phyloP scores from a whole-genome alignment of 495 filamentous ascomycete genomes.

The Friedmanniomyces endolithicus region DNA sequence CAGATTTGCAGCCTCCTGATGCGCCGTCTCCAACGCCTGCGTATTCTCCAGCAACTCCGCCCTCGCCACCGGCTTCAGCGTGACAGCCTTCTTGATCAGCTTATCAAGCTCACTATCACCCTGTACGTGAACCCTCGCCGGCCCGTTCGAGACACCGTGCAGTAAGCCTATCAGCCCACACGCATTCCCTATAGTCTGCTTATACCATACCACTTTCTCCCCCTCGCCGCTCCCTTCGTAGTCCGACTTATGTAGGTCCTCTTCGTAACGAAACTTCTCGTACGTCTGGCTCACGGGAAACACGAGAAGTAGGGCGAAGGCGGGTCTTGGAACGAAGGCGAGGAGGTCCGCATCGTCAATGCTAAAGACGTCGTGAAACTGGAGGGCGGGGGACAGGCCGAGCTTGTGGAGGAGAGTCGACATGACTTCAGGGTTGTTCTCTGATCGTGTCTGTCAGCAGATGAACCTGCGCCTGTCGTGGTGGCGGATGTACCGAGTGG shows the following conservation, averaged over 20 bases:
- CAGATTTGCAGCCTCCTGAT: constrained; percentile 25
- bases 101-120: constrained; percentile 11
- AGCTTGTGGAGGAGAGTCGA: constrained; percentile 41
- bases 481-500: constrained; percentile 26
- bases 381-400: constrained; percentile 38
- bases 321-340: constrained; percentile 44
- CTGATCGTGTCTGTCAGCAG: constrained; percentile 23
- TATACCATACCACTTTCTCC: constrained; percentile 51
- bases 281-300: constrained; percentile 38
- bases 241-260: constrained; percentile 28
- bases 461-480: background rate
- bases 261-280: constrained; percentile 35
- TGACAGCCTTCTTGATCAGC: constrained; percentile 30
- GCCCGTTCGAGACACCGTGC: constrained; percentile 44
- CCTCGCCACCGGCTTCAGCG: constrained; percentile 31
- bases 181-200: constrained; percentile 53
- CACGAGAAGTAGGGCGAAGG: constrained; percentile 45
- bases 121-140: constrained; percentile 31
- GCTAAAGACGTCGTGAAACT: constrained; percentile 48
- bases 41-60: constrained; percentile 32
- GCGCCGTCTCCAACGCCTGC: constrained; percentile 30
- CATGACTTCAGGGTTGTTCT: constrained; percentile 54
- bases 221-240: constrained; percentile 39
- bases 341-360: constrained; percentile 45
- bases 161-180: constrained; percentile 54